A percentile compares a stretch with the other conserved stretches of the same genome.
These are phyloP conservation scores for Trichoderma sp. DNA, from an alignment of 2,329 filamentous ascomycete species.

Conservation along the genomic window DNA sequence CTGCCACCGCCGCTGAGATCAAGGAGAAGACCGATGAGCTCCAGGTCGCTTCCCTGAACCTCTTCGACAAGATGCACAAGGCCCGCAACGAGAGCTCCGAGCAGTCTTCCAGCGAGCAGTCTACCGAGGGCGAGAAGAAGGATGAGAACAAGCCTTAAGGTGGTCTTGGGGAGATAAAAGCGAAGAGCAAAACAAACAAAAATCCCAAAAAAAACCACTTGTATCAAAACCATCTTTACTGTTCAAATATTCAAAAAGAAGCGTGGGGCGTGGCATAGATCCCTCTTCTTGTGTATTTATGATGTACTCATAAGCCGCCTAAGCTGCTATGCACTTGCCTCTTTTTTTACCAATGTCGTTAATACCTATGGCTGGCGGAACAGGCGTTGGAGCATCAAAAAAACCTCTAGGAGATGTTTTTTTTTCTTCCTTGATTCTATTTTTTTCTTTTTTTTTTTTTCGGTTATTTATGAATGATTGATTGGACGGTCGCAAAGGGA, in stretches of 20 bases:
- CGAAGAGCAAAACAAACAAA: slow-evolving; percentile 19
- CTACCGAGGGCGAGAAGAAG: slow-evolving; percentile 72
- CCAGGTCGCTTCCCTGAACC: slow-evolving; percentile 88
- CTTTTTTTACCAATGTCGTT: slow-evolving; percentile 45
- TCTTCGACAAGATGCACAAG: slow-evolving; percentile 99
- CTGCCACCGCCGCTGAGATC: slow-evolving; percentile 82
- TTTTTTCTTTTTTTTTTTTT: not conserved
- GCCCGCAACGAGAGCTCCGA: slow-evolving; percentile 65
- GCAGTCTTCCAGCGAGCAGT: slow-evolving; percentile 37
- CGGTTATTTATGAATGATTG: slow-evolving; percentile 46
- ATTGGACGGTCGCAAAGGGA: slow-evolving; percentile 42
- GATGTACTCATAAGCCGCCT: slow-evolving; percentile 52
- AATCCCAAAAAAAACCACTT: not conserved
- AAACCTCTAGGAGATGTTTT: slow-evolving; percentile 36
- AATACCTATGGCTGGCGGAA: slow-evolving; percentile 45
- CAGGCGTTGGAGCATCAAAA: slow-evolving; percentile 54
- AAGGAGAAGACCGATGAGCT: slow-evolving; percentile 99
- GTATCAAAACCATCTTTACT: slow-evolving; percentile 19
- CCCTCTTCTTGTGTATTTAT: slow-evolving; percentile 40
- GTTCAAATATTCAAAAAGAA: slow-evolving; percentile 34
- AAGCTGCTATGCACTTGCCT: slow-evolving; percentile 33
- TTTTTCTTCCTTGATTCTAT: not conserved
- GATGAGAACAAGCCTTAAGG: slow-evolving; percentile 64
- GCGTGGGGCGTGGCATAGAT: slow-evolving; percentile 35
- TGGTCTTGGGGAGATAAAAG: slow-evolving; percentile 19